Evolutionary conservation across 2,329 filamentous ascomycete species (phyloP), one percentile per base, ranked within the genome.

Genomic region (Colletotrichum sp.): DNA sequence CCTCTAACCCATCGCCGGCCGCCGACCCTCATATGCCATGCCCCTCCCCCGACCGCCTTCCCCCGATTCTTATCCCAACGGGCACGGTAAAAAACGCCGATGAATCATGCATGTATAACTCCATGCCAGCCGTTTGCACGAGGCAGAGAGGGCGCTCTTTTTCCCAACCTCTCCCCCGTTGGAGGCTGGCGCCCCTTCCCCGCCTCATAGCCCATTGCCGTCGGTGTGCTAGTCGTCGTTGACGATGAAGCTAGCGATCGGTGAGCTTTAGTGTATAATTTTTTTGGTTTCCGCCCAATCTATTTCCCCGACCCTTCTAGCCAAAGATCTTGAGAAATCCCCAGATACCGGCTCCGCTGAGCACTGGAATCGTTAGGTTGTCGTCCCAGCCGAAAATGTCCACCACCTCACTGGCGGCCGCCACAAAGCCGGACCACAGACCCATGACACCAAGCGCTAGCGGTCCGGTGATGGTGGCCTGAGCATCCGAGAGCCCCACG

Each of bases 341-440:
- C 93, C 95, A 98, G 77, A 99, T 92, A 8, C 96, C 96, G 62
- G 95, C 86, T 28, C 96, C 96, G 82, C 95, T 98, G 66, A 99
- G 89, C 30, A 98, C 92, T 3, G 97, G 97, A 84, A 99, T 99
- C 66, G 96, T 99, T 80, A 99, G 88, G 85, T 99, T 99, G 86
- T 99, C 97, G 82, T 99, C 97, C 94, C 95, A 96, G 64, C 96
- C 95, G 83, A 96, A 98, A 1, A 99, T 82, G 85, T 99, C 96
- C 62, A 98, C 90, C 18, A 96, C 94, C 85, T 99, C 97, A 81
- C 96, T 98, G 60, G 93, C 93, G 72, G 96, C 95, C 57, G 96
- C 97, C 69, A 96, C 92, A 59, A 99, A 85, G n/a, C 97, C 97
- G 8, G 96, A 96, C 87, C 95, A 95, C 52, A 98, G 79, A 82